Base-by-base conservation (phyloP, 176 grass and related monocot genomes). In the maize (Zea mays) region DNA sequence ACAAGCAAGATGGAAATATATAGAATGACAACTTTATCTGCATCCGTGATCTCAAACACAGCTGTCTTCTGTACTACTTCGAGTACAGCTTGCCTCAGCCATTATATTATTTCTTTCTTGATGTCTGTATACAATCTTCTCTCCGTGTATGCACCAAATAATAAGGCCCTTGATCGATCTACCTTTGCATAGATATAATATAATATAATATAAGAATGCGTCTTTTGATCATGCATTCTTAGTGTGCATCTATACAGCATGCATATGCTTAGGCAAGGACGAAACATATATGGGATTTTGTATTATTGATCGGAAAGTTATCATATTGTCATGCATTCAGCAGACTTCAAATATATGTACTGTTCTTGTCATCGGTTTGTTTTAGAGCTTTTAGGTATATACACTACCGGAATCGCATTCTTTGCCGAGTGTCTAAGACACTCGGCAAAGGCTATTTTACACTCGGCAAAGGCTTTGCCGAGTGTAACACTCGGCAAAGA, bases 21-120 rank as follows among this genome's bases (percentile, higher is more conserved):
- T 84, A 84, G 13, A 84, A 84, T 84, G 77, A 35, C 36, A 73
- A 50, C 71, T 84, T 65, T 80, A 81, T 71, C 65, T 88, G 55
- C 57, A 34, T 41, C 48, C 71, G 19, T 57, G 56, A 84, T 88
- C 76, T 79, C 65, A 62, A 52, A 54, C 76, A 84, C 71, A 84
- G 71, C 82, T 88, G 86, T 80, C 67, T 65, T 71, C 64, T 81
- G 76, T 88, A 80, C 81, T 84, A 27, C 27, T 27, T 27, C 27
- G 27, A 27, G 27, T 84, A 65, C 81, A 81, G 65, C 65, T 54
- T 88, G 71, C 74, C 35, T 73, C 62, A 82, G 67, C 74, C 7
- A 1, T 66, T 67, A 68, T 63, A 67, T 73, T 59, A 78, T 35
- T 62, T 37, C 39, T 27, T 27, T 27, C 62, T 44, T 20, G 19